Conservation (phyloP, 1,284 basidiomycete genomes). For the Ustilago hordei region DNA sequence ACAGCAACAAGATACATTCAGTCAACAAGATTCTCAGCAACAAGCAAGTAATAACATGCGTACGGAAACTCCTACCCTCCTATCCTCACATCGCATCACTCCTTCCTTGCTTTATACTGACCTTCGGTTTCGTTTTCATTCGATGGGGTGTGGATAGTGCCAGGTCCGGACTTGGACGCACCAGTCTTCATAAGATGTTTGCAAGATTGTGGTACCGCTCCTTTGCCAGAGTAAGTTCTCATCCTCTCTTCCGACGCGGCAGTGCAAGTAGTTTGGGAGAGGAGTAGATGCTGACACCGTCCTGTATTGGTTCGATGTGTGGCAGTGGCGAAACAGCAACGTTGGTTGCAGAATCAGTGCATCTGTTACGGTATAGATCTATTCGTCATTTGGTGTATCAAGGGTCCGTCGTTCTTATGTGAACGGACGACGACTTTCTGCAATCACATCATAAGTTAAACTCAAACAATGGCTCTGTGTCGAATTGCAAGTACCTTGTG, state of each 20-base stretch:
- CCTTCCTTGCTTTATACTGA: neutral
- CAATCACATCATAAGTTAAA: neutral
- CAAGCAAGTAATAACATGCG: constrained; percentile 53
- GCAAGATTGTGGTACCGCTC: constrained; percentile 58
- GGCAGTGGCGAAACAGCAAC: constrained; percentile 49
- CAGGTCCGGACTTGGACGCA: constrained; percentile 54
- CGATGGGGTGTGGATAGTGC: constrained; percentile 27
- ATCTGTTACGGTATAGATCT: constrained; percentile 61
- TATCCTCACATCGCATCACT: neutral
- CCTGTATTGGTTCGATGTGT: neutral
- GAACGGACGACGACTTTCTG: neutral
- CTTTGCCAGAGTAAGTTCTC: constrained; percentile 54
- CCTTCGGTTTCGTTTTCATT: neutral
- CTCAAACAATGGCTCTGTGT: neutral
- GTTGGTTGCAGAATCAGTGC: constrained; percentile 54
- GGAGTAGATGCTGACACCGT: neutral
- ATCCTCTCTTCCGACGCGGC: neutral
- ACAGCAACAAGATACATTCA: constrained; percentile 8
- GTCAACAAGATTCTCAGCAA: constrained; percentile 13
- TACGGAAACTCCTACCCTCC: constrained; percentile 18
- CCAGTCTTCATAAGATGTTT: constrained; percentile 66
- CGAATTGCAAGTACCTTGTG: neutral
- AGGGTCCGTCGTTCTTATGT: constrained; percentile 56
- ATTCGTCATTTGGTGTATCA: constrained; percentile 57
- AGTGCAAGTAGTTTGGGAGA: neutral